Conservation (phyloP, 2,329 filamentous ascomycete species). For the Verticillium nonalfalfae region DNA sequence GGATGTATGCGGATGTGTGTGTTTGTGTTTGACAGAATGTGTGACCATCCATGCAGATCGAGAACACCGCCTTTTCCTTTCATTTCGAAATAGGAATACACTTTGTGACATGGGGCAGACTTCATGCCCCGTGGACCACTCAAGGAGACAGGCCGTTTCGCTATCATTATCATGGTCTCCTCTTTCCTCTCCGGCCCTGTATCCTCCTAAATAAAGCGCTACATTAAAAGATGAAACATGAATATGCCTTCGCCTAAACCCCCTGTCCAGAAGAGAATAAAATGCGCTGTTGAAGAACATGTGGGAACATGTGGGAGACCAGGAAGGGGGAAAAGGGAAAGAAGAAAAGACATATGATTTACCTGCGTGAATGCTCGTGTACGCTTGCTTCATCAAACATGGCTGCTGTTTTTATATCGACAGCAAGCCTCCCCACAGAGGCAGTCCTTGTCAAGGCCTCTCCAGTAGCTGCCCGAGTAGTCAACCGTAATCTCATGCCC, state of each 20-base stretch:
- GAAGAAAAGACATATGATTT: too few relatives aligned
- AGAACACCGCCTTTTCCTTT: background rate
- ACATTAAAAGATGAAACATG: too few relatives aligned
- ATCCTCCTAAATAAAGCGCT: background rate
- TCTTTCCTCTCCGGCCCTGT: background rate
- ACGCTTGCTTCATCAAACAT: background rate
- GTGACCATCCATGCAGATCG: background rate
- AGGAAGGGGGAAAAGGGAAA: background rate
- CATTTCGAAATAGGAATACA: too few relatives aligned
- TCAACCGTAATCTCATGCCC: conserved; percentile 51
- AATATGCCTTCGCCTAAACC: too few relatives aligned
- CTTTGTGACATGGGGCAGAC: too few relatives aligned
- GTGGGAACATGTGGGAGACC: background rate
- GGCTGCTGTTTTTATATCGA: conserved; percentile 27
- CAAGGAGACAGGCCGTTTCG: background rate
- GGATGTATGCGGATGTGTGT: too few relatives aligned
- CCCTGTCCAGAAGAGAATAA: background rate
- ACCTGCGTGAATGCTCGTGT: background rate
- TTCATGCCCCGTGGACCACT: background rate
- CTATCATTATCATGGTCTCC: background rate
- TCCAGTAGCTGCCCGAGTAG: conserved; percentile 53
- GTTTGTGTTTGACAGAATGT: too few relatives aligned
- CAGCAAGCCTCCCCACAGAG: conserved; percentile 47
- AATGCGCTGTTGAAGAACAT: background rate
- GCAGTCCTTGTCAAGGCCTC: conserved; percentile 46